These are phyloP conservation scores for Cicer judaicum DNA, from an alignment of 306 rosid species.

Conservation along the genomic window DNA sequence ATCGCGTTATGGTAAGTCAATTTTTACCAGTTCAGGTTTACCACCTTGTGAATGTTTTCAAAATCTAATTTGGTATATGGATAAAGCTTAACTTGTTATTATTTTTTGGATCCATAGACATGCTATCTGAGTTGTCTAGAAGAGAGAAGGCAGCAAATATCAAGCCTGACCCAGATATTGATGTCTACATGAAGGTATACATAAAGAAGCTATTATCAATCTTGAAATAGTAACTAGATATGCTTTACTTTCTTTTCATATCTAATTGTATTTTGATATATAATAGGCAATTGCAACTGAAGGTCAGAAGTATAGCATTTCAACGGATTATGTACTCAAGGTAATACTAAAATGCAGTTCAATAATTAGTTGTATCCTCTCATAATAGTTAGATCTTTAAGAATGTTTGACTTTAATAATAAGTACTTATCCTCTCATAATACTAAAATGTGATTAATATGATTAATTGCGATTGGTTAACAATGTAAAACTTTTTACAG, in stretches of 20 bases:
- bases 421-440: neutral
- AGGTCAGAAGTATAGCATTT: constrained; percentile 72
- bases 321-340: constrained; percentile 73
- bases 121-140: constrained; percentile 71
- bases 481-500: neutral
- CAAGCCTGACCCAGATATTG: constrained; percentile 84
- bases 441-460: too few species aligned
- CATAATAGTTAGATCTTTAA: neutral
- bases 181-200: constrained; percentile 85
- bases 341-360: constrained; percentile 42
- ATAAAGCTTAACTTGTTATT: neutral
- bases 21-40: neutral
- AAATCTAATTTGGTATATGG: constrained; percentile 1
- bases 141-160: constrained; percentile 81
- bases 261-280: constrained; percentile 19
- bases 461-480: too few species aligned
- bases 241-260: neutral
- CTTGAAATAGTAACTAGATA: neutral
- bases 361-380: too few species aligned
- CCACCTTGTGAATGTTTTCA: neutral
- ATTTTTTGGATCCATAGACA: constrained; percentile 45
- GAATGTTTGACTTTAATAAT: neutral
- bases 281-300: constrained; percentile 49
- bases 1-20: constrained; percentile 68
- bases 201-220: neutral